Evolutionary conservation across 2,329 filamentous ascomycete species (phyloP).

Genomic region (Madurella mycetomatis): DNA sequence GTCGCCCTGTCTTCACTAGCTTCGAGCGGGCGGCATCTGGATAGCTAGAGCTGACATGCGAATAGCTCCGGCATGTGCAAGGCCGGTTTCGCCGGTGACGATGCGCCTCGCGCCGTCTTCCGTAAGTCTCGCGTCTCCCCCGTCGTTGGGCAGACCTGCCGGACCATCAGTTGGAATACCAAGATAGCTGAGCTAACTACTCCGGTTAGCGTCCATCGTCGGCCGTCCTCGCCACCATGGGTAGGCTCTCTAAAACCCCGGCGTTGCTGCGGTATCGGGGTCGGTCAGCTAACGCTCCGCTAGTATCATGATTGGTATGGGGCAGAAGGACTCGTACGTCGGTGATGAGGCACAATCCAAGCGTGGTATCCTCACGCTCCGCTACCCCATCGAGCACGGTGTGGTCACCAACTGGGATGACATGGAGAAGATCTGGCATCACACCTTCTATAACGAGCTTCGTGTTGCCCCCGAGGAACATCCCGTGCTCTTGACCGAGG

Average conservation of each 20-base stretch:
- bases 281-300: conserved; percentile 29
- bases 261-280: neutral
- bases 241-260: conserved; percentile 56
- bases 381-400: conserved; percentile 99
- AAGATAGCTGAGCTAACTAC: conserved; percentile 21
- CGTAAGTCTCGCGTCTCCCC: conserved; percentile 66
- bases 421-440: conserved; percentile 99
- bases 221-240: conserved; percentile 99
- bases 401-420: conserved; percentile 99
- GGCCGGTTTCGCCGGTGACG: conserved; percentile 99
- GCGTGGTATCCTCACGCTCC: conserved; percentile 99
- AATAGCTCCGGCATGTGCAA: conserved; percentile 99
- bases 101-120: conserved; percentile 99
- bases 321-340: conserved; percentile 99
- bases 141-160: conserved; percentile 9
- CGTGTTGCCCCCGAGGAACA: conserved; percentile 99
- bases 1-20: conserved; percentile 8
- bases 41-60: conserved; percentile 36
- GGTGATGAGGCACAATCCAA: conserved; percentile 99
- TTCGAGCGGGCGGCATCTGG: conserved; percentile 25
- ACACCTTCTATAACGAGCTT: conserved; percentile 99
- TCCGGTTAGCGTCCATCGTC: conserved; percentile 83
- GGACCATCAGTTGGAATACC: neutral
- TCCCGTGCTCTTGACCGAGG: conserved; percentile 97
- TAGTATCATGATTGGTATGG: conserved; percentile 99